Evolutionary conservation across 495 filamentous ascomycete species (phyloP), one percentile per base, ranked within the genome.

Genomic region (Hypoxylon intermedium): DNA sequence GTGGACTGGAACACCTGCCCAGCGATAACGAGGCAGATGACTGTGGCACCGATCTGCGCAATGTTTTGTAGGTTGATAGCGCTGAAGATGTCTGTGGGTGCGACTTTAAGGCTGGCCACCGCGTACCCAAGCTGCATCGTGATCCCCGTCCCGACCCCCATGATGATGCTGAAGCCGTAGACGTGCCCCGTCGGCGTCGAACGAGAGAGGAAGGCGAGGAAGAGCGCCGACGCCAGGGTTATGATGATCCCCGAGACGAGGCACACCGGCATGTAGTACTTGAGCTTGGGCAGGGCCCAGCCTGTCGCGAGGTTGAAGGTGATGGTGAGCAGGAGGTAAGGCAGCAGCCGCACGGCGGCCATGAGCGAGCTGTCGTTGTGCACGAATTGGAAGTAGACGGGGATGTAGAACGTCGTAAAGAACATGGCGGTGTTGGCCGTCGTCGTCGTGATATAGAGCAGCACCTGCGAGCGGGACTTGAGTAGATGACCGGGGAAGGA

Each of bases 11-110:
- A 87, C 2, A 87, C 74, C 5, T 77, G 69, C 6, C 83, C 83
- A 6, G 83, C 82, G 16, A 89, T 83, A 0, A 81, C 79, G 2
- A 88, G 74, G 0, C 79, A 70, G 26, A 88, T 75, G 1, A 79
- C 77, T 3, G 79, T 72, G 26, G 82, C 82, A 1, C 72, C 64
- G 6, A 85, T 72, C 67, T 89, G 86, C 1, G 75, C 79, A 15
- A 78, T 63, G 6, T 77, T 79, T 58, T 86, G 83, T 58, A 85
- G 79, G 9, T 75, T 79, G 6, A 85, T 71, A 1, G 77, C 82
- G 28, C 74, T 58, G 1, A 77, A 63, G 6, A 79, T 65, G 4
- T 79, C 67, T 1, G 71, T 45, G 0, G 76, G 65, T 0, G 60
- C 33, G 6, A 80, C 78, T 3, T 76, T 76, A 2, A 79, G 74